These are phyloP conservation scores for Eremothecium gossypii DNA, from an alignment of 1,139 yeast species.

Conservation along the genomic window DNA sequence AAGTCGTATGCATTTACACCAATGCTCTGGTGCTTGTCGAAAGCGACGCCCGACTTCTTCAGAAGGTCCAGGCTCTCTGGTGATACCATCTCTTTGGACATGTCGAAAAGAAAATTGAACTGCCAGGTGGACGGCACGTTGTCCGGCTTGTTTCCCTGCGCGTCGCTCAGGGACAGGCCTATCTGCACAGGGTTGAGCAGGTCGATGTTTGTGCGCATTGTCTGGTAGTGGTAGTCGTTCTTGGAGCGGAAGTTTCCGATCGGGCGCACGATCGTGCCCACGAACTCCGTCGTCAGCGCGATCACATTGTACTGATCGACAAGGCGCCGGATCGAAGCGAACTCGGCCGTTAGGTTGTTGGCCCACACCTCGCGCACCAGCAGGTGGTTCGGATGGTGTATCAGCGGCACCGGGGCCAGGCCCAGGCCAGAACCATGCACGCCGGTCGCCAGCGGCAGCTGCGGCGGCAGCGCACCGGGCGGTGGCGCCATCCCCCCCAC, in stretches of 20 bases:
- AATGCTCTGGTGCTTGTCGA: conserved; percentile 60
- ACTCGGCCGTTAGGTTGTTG: conserved; percentile 73
- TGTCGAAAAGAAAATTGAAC: conserved; percentile 79
- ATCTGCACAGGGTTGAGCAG: conserved; percentile 77
- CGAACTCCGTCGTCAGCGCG: conserved; percentile 84
- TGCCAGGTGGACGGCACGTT: conserved; percentile 83
- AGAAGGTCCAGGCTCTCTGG: conserved; percentile 68
- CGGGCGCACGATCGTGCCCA: conserved; percentile 94
- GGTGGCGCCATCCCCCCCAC: conserved; percentile 11
- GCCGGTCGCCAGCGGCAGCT: conserved; percentile 5
- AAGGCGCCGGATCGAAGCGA: conserved; percentile 61
- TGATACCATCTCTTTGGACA: conserved; percentile 69
- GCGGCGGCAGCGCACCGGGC: conserved; percentile 8
- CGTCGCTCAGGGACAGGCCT: conserved; percentile 77
- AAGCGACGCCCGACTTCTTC: conserved; percentile 76
- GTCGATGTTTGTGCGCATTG: conserved; percentile 86
- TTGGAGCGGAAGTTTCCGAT: conserved; percentile 90
- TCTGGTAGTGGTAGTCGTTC: conserved; percentile 91
- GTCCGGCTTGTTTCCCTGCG: conserved; percentile 66
- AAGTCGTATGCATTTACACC: conserved; percentile 78
- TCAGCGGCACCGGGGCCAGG: conserved; percentile 5
- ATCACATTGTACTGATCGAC: conserved; percentile 62
- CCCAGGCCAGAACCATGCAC: conserved; percentile 1
- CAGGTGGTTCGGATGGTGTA: conserved; percentile 20
- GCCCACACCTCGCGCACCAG: conserved; percentile 64